Percentiles rank a stretch among this genome's conserved stretches.
These are phyloP conservation scores for Suillus variegatus DNA, from an alignment of 768 basidiomycete species.

Conservation along the genomic window DNA sequence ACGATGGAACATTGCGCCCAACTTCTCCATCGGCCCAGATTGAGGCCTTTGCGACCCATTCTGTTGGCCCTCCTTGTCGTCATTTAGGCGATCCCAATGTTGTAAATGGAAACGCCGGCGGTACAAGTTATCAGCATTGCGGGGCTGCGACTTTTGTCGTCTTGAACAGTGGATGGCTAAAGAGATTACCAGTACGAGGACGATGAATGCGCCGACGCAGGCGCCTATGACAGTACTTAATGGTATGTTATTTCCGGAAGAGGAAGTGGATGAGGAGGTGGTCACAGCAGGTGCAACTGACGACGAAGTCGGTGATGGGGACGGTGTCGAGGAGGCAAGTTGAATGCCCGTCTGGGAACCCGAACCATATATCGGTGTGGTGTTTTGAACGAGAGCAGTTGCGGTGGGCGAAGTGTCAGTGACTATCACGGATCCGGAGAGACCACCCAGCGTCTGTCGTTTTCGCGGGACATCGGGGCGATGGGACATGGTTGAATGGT, in stretches of 20 bases:
- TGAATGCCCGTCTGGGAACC: constrained; percentile 14
- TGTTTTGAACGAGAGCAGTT: constrained; percentile 25
- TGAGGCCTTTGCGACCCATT: constrained; percentile 39
- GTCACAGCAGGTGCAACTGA: constrained; percentile 15
- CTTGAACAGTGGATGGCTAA: constrained; percentile 57
- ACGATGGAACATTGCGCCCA: constrained; percentile 64
- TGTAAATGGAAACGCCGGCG: constrained; percentile 46
- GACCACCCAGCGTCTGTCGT: constrained; percentile 13
- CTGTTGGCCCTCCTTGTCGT: constrained; percentile 46
- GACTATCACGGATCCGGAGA: constrained; percentile 27
- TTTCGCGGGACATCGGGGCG: constrained; percentile 13
- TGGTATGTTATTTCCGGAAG: constrained; percentile 26
- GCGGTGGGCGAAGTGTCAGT: constrained; percentile 27
- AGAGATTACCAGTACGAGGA: constrained; percentile 51
- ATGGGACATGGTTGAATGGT: constrained; percentile 18
- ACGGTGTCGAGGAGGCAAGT: constrained; percentile 11
- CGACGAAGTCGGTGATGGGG: background rate
- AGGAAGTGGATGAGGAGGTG: constrained; percentile 11
- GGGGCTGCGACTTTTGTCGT: constrained; percentile 34
- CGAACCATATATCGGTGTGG: background rate
- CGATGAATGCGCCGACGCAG: constrained; percentile 59
- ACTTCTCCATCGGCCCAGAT: constrained; percentile 55
- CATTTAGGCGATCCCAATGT: constrained; percentile 60
- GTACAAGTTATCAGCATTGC: constrained; percentile 44
- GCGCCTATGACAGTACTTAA: constrained; percentile 59